These are phyloP conservation scores for Grosmannia serpens DNA, from an alignment of 2,329 filamentous ascomycete genomes.

Conservation along the genomic window DNA sequence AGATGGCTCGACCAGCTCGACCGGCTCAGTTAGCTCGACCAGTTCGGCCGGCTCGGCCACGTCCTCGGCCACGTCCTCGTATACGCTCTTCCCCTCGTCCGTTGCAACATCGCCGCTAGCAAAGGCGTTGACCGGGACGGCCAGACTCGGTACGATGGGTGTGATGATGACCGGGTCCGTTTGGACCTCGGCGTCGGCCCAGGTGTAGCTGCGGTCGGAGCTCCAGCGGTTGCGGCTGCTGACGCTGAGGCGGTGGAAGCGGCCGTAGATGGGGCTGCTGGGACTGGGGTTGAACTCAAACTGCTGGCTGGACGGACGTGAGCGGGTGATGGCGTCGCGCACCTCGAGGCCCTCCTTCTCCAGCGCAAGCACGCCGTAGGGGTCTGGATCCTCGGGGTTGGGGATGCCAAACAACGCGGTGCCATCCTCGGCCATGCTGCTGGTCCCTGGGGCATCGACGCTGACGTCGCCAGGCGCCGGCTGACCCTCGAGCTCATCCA, in stretches of 20 bases:
- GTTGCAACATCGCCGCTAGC: background rate
- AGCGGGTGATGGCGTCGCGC: conserved; percentile 23
- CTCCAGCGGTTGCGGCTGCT: background rate
- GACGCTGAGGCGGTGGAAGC: conserved; percentile 11
- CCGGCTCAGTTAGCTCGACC: background rate
- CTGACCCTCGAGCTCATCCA: conserved; percentile 23
- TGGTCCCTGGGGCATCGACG: conserved; percentile 16
- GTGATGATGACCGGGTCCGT: conserved; percentile 7
- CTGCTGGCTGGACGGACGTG: conserved; percentile 21
- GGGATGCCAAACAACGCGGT: conserved; percentile 23
- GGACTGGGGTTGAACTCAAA: conserved; percentile 26
- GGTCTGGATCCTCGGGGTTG: conserved; percentile 24
- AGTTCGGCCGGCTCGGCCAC: background rate
- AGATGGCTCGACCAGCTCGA: too few species aligned
- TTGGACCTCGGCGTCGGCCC: conserved; percentile 4
- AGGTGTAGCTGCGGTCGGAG: background rate
- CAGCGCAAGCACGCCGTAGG: conserved; percentile 24
- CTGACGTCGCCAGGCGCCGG: conserved; percentile 24
- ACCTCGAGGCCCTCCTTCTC: conserved; percentile 25
- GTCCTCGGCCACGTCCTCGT: conserved; percentile 4
- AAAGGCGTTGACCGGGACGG: too few species aligned
- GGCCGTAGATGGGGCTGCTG: conserved; percentile 19
- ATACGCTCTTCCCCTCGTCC: conserved; percentile 4
- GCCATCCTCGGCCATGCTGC: background rate
- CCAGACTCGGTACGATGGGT: background rate